These are phyloP conservation scores for Ustilago shanxiensis DNA, from an alignment of 1,284 basidiomycete species.

Conservation along the genomic window DNA sequence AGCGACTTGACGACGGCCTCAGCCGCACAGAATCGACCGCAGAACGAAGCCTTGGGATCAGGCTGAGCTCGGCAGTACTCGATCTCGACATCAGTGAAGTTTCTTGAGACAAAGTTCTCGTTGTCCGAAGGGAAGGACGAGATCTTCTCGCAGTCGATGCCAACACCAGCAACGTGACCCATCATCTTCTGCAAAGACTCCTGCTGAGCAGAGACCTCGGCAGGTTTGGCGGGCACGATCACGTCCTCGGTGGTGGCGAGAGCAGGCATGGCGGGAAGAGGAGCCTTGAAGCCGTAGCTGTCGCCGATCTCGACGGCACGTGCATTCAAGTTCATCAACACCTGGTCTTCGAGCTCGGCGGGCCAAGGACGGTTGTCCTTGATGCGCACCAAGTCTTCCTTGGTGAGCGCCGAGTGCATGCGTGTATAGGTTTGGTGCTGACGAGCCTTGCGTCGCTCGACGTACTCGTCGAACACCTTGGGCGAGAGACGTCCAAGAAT, in stretches of 20 bases:
- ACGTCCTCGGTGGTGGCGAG: constrained; percentile 41
- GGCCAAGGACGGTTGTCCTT: constrained; percentile 94
- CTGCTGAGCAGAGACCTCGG: constrained; percentile 55
- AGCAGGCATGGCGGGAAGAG: constrained; percentile 54
- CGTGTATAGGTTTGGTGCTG: constrained; percentile 64
- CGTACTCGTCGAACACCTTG: constrained; percentile 81
- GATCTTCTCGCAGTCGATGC: constrained; percentile 81
- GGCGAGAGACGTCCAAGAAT: constrained; percentile 85
- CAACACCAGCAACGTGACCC: constrained; percentile 80
- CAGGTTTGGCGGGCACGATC: constrained; percentile 50
- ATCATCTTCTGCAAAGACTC: constrained; percentile 56
- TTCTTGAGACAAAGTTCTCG: constrained; percentile 87
- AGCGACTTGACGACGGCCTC: constrained; percentile 99
- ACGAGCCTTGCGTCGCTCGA: constrained; percentile 60
- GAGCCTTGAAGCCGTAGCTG: constrained; percentile 61
- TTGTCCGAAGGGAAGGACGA: constrained; percentile 90
- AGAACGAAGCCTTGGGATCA: constrained; percentile 88
- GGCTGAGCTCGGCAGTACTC: constrained; percentile 89
- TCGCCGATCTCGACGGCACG: constrained; percentile 72
- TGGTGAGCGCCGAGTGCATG: constrained; percentile 65
- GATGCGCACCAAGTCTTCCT: constrained; percentile 79
- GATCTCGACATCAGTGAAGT: constrained; percentile 91
- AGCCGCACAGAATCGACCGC: constrained; percentile 96
- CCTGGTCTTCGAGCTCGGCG: constrained; percentile 85
- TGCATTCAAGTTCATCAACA: constrained; percentile 93